These are phyloP conservation scores for Acer yangbiense DNA, from an alignment of 345 rosid species.

Conservation along the genomic window DNA sequence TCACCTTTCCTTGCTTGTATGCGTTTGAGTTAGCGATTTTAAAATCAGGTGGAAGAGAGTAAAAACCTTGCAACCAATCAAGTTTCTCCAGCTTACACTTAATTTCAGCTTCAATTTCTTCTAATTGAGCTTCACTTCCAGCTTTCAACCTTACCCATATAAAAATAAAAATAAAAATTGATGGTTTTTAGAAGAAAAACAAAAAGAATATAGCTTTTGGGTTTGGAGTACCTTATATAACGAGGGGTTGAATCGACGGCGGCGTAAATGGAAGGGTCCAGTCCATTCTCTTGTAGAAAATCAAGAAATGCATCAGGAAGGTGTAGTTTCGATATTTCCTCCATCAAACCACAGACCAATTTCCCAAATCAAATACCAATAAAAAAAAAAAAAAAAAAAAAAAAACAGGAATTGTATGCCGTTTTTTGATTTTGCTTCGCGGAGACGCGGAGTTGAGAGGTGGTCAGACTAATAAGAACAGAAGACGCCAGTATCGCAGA, in stretches of 20 bases:
- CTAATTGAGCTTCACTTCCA: slow-evolving; percentile 47
- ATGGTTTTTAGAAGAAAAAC: not conserved
- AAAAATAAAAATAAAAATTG: slow-evolving; percentile 1
- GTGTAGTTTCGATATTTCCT: slow-evolving; percentile 42
- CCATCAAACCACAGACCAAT: slow-evolving; percentile 35
- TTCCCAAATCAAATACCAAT: not conserved
- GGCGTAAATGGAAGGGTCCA: slow-evolving; percentile 75
- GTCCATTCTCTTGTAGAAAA: slow-evolving; percentile 60
- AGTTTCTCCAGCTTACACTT: slow-evolving; percentile 68
- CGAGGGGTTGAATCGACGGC: slow-evolving; percentile 66
- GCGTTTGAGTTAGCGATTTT: slow-evolving; percentile 74
- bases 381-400: not conserved
- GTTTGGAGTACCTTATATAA: slow-evolving; percentile 58
- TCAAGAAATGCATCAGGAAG: slow-evolving; percentile 64
- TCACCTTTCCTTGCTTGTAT: slow-evolving; percentile 78
- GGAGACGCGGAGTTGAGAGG: not conserved
- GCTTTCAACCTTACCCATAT: slow-evolving; percentile 66
- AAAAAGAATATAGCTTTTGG: not conserved
- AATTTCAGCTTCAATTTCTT: slow-evolving; percentile 66
- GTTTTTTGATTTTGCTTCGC: not conserved
- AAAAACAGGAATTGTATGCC: too few relatives aligned
- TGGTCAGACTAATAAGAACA: not conserved
- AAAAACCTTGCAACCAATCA: slow-evolving; percentile 75
- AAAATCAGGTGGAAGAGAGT: slow-evolving; percentile 68
- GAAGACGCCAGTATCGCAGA: not conserved